Percentiles rank a stretch among this genome's conserved stretches.
Conservation (phyloP, 2,329 filamentous ascomycete species). For the Phialophora verrucosa region DNA sequence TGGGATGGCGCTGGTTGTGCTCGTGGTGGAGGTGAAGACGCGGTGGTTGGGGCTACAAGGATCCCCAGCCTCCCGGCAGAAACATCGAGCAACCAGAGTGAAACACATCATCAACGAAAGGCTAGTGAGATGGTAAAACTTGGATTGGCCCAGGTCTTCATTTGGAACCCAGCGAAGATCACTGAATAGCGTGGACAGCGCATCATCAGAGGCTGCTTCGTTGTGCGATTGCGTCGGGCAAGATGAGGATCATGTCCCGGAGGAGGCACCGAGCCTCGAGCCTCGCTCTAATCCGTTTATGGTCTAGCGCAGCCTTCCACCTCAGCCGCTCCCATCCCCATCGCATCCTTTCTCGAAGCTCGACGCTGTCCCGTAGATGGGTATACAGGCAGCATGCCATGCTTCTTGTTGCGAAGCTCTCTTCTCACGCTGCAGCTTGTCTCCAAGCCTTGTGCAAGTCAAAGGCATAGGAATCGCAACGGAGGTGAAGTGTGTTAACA, state of each 20-base stretch:
- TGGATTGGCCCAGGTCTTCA: conserved; percentile 7
- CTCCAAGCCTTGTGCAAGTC: neutral
- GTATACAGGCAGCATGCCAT: neutral
- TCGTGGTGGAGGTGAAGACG: conserved; percentile 3
- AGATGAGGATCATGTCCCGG: neutral
- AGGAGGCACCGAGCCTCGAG: neutral
- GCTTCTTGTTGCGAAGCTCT: neutral
- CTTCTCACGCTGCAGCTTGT: neutral
- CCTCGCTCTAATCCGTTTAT: neutral
- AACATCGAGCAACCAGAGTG: conserved; percentile 29
- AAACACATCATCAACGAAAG: conserved; percentile 29
- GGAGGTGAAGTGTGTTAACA: neutral
- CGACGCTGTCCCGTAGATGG: neutral
- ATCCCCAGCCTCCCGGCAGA: conserved; percentile 31
- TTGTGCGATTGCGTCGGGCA: neutral
- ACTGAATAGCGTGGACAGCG: neutral
- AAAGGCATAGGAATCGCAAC: neutral
- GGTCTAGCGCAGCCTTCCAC: neutral
- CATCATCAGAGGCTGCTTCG: neutral
- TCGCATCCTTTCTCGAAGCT: neutral
- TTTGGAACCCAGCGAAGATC: neutral
- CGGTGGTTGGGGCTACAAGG: conserved; percentile 35
- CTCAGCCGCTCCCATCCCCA: neutral
- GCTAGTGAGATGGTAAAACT: conserved; percentile 7
- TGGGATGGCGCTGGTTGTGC: conserved; percentile 30